phyloP scores from a whole-genome alignment of 192 early-diverging fungal species.

The Mortierella alpina region DNA sequence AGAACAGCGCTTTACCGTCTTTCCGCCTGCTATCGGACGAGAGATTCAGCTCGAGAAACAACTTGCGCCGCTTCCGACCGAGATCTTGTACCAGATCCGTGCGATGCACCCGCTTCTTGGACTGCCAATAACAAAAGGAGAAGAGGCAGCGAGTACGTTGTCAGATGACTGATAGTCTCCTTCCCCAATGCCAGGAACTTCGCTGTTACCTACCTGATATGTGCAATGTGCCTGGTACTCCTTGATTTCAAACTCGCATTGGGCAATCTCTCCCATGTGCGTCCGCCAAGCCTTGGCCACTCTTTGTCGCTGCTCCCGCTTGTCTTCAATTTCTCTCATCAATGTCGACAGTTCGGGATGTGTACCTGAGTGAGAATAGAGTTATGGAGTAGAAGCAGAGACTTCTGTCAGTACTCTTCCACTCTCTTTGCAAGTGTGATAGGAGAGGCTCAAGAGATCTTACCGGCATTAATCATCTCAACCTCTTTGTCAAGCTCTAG shows the following conservation, averaged over 20 bases:
- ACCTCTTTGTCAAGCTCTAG: slow-evolving; percentile 62
- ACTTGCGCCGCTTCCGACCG: slow-evolving; percentile 14
- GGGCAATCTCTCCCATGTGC: slow-evolving; percentile 54
- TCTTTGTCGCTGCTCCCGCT: slow-evolving; percentile 54
- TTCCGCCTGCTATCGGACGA: slow-evolving; percentile 2
- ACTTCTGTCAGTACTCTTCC: not conserved
- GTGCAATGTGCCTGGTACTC: slow-evolving; percentile 64
- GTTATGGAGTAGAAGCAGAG: not conserved
- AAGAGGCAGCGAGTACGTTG: not conserved
- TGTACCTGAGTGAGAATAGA: slow-evolving; percentile 45
- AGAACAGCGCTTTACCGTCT: not conserved
- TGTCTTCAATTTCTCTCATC: slow-evolving; percentile 65
- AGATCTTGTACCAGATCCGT: slow-evolving; percentile 8
- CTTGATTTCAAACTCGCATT: slow-evolving; percentile 59
- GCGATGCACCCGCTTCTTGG: slow-evolving; percentile 25
- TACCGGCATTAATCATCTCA: slow-evolving; percentile 64
- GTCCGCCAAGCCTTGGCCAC: slow-evolving; percentile 58
- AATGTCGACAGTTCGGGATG: slow-evolving; percentile 62
- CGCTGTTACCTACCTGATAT: slow-evolving; percentile 21
- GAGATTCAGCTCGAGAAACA: slow-evolving; percentile 16
- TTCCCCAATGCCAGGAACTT: too few species aligned
- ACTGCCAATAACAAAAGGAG: slow-evolving; percentile 1
- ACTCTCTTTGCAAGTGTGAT: not conserved
- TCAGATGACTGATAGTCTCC: not conserved
- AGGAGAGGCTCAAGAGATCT: not conserved